Conservation (phyloP, 2,329 filamentous ascomycete species). For the Aureobasidium subglaciale region DNA sequence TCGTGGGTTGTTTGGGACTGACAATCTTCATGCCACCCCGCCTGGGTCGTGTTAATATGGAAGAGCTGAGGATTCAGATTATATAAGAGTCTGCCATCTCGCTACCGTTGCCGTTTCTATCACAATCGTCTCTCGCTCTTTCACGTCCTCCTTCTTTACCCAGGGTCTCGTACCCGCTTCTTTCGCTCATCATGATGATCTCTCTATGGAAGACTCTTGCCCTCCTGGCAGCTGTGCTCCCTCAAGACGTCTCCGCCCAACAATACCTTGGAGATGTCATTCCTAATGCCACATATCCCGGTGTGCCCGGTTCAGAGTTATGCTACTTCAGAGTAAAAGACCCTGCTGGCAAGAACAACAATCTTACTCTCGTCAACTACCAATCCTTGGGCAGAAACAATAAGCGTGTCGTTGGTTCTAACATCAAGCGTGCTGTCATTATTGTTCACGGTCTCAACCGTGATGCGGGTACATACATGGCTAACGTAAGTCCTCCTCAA, state of each 20-base stretch:
- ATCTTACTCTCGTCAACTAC: constrained; percentile 31
- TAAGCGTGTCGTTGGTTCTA: constrained; percentile 21
- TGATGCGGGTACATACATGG: constrained; percentile 30
- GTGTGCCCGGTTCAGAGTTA: constrained; percentile 28
- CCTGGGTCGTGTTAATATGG: not conserved
- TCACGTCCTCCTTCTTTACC: not conserved
- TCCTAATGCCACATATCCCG: constrained; percentile 23
- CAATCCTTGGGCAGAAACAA: constrained; percentile 23
- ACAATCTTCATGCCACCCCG: not conserved
- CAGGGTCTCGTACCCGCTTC: not conserved
- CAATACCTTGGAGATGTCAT: constrained; percentile 29
- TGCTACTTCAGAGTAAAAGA: constrained; percentile 29
- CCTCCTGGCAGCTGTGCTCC: constrained; percentile 3
- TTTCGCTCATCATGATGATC: constrained; percentile 1
- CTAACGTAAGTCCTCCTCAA: constrained; percentile 14
- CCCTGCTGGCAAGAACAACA: constrained; percentile 22
- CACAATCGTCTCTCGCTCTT: constrained; percentile 1
- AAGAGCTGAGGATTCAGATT: constrained; percentile 1
- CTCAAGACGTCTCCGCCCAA: constrained; percentile 20
- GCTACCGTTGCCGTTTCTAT: constrained; percentile 6
- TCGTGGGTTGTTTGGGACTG: not conserved
- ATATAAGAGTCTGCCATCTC: not conserved
- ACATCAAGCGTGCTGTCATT: constrained; percentile 29
- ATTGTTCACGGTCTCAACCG: constrained; percentile 30
- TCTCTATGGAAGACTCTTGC: constrained; percentile 10